A percentile compares a stretch with the other conserved stretches of the same genome.
Conservation (phyloP, 2,329 filamentous ascomycete genomes). For the Fusarium sp. region DNA sequence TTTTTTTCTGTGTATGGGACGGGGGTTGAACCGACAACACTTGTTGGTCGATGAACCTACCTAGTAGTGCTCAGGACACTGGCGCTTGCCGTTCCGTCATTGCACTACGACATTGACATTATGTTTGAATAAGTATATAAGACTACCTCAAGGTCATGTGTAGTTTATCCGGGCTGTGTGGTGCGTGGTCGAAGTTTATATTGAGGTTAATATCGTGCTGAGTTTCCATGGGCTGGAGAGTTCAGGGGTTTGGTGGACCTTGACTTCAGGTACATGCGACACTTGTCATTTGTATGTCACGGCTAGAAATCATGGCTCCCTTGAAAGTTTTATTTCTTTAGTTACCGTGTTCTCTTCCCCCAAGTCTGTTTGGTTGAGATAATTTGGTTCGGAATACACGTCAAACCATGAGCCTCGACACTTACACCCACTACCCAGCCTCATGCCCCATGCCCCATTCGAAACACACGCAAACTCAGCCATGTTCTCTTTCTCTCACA, state of each 20-base stretch:
- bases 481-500: rapidly evolving
- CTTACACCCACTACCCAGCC: neutral
- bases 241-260: neutral
- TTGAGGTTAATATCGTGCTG: neutral
- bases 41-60: slow-evolving; percentile 7
- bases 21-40: slow-evolving; percentile 13
- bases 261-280: neutral
- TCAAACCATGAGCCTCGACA: neutral
- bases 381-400: neutral
- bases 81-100: slow-evolving; percentile 27
- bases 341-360: neutral
- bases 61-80: slow-evolving; percentile 21
- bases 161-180: neutral
- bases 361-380: neutral
- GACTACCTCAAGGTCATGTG: neutral
- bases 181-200: neutral
- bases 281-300: too few relatives aligned
- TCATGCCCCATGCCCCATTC: too few relatives aligned
- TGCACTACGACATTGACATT: neutral
- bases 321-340: rapidly evolving
- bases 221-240: neutral
- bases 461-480: neutral
- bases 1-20: neutral
- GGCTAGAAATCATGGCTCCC: neutral
- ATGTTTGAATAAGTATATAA: neutral